Evolutionary conservation across 148 eudicot species (phyloP).

Genomic region (Amaranthus hypochondriacus): DNA sequence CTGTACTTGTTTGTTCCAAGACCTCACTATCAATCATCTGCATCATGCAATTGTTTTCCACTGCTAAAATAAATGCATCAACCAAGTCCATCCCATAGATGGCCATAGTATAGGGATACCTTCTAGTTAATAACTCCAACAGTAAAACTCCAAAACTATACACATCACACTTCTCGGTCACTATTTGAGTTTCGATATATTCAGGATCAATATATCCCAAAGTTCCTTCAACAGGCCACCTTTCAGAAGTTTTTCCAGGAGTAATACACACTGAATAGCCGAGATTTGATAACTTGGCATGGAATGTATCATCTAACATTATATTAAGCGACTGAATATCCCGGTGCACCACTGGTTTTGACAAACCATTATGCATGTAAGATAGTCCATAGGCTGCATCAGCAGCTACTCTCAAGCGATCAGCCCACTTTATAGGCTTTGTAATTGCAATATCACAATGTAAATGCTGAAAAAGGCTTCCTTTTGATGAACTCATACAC

Average conservation of each 20-base stretch:
- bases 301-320: constrained; percentile 17
- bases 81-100: constrained; percentile 3
- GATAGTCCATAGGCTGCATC: constrained; percentile 21
- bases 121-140: constrained; percentile 5
- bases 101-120: constrained; percentile 1
- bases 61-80: not conserved
- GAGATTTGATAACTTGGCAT: constrained; percentile 14
- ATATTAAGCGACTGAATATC: constrained; percentile 24
- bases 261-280: constrained; percentile 16
- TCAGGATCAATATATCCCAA: constrained; percentile 19
- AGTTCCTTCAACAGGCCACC: constrained; percentile 8
- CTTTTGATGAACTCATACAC: constrained; percentile 20
- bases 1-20: constrained; percentile 1
- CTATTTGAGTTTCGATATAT: constrained; percentile 8
- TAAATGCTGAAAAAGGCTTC: constrained; percentile 8
- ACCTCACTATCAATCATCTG: constrained; percentile 10
- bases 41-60: not conserved
- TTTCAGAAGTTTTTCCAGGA: constrained; percentile 16
- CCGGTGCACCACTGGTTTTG: constrained; percentile 19
- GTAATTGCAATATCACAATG: not conserved
- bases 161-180: constrained; percentile 18
- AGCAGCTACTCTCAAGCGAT: not conserved
- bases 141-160: constrained; percentile 20
- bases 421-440: not conserved
- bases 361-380: constrained; percentile 17